These are phyloP conservation scores for Wickerhamomyces pijperi DNA, from an alignment of 805 yeast species.

Conservation along the genomic window DNA sequence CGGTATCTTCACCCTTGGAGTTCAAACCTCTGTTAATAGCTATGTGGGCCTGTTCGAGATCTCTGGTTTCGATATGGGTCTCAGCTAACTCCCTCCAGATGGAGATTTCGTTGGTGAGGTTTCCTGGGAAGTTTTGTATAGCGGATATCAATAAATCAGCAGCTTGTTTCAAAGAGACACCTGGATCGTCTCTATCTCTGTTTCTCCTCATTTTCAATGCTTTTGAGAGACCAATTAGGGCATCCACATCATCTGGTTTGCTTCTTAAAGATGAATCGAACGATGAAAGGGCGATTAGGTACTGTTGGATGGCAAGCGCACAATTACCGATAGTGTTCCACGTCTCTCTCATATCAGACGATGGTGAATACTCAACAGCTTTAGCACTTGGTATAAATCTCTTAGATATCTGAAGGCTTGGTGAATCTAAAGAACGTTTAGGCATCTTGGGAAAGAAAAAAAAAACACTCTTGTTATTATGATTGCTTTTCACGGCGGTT, in stretches of 20 bases:
- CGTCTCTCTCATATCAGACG: conserved; percentile 3
- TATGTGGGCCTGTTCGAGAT: conserved; percentile 41
- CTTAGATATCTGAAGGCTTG: no score
- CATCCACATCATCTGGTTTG: conserved; percentile 14
- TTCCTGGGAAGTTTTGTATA: conserved; percentile 19
- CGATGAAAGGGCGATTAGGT: conserved; percentile 11
- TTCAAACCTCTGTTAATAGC: conserved; percentile 31
- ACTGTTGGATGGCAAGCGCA: conserved; percentile 11
- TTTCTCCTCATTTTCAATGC: conserved; percentile 4
- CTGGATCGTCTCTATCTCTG: conserved; percentile 3
- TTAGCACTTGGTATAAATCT: no score
- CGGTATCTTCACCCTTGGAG: conserved; percentile 10
- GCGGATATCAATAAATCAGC: conserved; percentile 13
- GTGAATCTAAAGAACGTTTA: no score
- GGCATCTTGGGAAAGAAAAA: no score
- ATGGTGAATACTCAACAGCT: no score
- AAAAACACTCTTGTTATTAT: no score
- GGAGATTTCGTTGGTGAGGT: conserved; percentile 25
- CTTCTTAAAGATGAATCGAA: conserved; percentile 15
- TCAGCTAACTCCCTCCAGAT: conserved; percentile 42
- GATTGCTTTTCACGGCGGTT: no score
- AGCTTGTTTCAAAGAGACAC: conserved; percentile 9
- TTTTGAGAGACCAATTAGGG: conserved; percentile 9
- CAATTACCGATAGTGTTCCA: conserved; percentile 16
- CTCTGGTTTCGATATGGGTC: conserved; percentile 34